Conservation (phyloP, 768 basidiomycete genomes). For the Tricholoma bakamatsutake region DNA sequence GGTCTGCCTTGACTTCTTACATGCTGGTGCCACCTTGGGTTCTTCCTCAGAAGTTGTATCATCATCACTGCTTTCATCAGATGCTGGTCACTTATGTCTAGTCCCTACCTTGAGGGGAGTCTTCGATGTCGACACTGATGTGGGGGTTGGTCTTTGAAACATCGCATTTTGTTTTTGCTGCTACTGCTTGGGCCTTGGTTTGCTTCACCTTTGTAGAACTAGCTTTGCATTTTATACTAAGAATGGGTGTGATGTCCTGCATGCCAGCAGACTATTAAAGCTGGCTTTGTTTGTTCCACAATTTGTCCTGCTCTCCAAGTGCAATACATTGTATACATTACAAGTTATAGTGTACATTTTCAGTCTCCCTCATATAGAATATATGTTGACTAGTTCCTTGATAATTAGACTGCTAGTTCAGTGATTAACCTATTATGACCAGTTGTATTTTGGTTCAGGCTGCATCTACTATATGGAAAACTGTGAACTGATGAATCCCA, state of each 20-base stretch:
- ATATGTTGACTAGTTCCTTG: not conserved
- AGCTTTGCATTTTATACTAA: no score
- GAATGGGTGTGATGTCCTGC: not conserved
- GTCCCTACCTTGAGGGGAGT: not conserved
- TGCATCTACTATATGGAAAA: not conserved
- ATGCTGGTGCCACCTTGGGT: not conserved
- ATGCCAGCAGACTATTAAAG: no score
- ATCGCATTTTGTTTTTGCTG: no score
- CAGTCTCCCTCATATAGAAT: not conserved
- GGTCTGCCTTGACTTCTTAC: no score
- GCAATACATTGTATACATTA: not conserved
- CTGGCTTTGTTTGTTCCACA: not conserved
- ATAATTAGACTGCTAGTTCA: not conserved
- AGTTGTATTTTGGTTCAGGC: not conserved
- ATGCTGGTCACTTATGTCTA: not conserved
- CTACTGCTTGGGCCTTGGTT: not conserved
- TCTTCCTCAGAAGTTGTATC: not conserved
- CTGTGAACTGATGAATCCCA: not conserved
- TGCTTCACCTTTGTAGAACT: no score
- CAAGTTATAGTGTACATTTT: no score
- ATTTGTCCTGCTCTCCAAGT: not conserved
- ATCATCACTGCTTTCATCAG: not conserved
- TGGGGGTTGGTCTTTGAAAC: no score
- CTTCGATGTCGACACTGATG: no score
- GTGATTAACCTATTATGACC: not conserved